A percentile compares a stretch with the other conserved stretches of the same genome.
These are phyloP conservation scores for Hymenochaete sp. DNA, from an alignment of 1,284 basidiomycete genomes.

Conservation along the genomic window DNA sequence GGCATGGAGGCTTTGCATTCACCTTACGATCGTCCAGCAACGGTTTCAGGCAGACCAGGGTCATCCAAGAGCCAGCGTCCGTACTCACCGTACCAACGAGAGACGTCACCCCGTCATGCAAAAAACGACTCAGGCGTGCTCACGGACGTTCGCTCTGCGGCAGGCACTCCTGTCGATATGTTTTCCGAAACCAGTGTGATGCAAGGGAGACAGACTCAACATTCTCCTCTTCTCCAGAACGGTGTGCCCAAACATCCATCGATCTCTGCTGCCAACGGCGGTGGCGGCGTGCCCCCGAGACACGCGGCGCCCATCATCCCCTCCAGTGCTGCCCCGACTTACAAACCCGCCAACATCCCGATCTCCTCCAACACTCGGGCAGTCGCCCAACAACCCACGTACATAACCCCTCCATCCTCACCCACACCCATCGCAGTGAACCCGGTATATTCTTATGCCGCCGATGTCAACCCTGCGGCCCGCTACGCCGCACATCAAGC, in stretches of 20 bases:
- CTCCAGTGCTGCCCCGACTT: conserved; percentile 9
- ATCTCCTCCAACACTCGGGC: conserved; percentile 53
- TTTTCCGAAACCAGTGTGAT: conserved; percentile 8
- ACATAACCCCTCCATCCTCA: conserved; percentile 50
- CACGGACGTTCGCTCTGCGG: conserved; percentile 8
- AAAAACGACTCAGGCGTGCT: conserved; percentile 12
- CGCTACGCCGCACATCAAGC: conserved; percentile 2
- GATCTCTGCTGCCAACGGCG: conserved; percentile 4
- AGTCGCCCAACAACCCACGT: conserved; percentile 66
- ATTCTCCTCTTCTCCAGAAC: conserved; percentile 5
- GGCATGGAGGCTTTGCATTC: not conserved
- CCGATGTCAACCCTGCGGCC: conserved; percentile 34
- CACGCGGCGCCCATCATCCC: conserved; percentile 7
- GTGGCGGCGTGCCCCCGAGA: conserved; percentile 3
- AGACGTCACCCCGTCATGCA: conserved; percentile 10
- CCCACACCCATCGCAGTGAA: conserved; percentile 42
- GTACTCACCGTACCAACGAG: conserved; percentile 5
- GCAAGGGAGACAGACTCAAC: conserved; percentile 2
- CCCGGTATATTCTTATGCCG: conserved; percentile 38
- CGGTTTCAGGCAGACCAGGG: not conserved
- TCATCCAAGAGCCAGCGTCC: not conserved
- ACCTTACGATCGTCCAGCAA: conserved; percentile 5
- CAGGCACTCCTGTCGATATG: conserved; percentile 6
- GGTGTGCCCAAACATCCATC: conserved; percentile 10
- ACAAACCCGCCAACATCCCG: conserved; percentile 10